Evolutionary conservation across 352 stramenopile species (phyloP).

Genomic region (Peronospora tabacina): DNA sequence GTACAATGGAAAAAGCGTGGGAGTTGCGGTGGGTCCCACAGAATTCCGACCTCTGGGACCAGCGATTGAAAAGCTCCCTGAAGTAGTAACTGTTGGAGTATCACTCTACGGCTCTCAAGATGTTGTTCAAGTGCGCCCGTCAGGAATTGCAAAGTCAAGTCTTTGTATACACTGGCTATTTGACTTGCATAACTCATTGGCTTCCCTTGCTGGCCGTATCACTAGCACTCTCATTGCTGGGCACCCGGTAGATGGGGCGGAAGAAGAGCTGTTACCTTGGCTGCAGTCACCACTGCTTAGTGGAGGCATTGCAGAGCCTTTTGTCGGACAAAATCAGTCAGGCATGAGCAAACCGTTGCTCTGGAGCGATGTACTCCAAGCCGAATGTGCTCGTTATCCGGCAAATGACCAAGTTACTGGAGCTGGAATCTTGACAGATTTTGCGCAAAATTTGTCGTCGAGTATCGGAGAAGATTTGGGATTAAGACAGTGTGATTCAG

Average conservation of each 20-base stretch:
- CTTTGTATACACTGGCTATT: constrained; percentile 77
- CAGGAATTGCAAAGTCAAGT: constrained; percentile 69
- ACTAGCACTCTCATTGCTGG: constrained; percentile 68
- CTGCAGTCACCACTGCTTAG: constrained; percentile 75
- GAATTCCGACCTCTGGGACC: constrained; percentile 34
- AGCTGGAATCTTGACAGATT: constrained; percentile 3
- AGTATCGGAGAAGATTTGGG: constrained; percentile 13
- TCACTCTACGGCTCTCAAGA: constrained; percentile 68
- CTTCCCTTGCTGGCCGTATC: constrained; percentile 62
- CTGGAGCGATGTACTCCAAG: constrained; percentile 35
- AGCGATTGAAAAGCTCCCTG: constrained; percentile 26
- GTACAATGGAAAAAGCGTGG: constrained; percentile 56
- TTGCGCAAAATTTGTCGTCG: constrained; percentile 4
- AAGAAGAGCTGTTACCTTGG: constrained; percentile 81
- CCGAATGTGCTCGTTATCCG: constrained; percentile 26
- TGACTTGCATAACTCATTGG: constrained; percentile 66
- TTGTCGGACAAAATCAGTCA: constrained; percentile 1
- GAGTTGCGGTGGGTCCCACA: constrained; percentile 42
- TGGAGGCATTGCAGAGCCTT: constrained; percentile 40
- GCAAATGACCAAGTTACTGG: constrained; percentile 8
- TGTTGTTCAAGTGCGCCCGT: constrained; percentile 61
- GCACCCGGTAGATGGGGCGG: constrained; percentile 58
- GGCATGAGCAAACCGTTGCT: constrained; percentile 11
- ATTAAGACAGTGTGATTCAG: constrained; percentile 12
- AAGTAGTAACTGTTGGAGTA: constrained; percentile 42